These are phyloP conservation scores for Bauhinia variegata DNA, from an alignment of 306 rosid genomes.

Conservation along the genomic window DNA sequence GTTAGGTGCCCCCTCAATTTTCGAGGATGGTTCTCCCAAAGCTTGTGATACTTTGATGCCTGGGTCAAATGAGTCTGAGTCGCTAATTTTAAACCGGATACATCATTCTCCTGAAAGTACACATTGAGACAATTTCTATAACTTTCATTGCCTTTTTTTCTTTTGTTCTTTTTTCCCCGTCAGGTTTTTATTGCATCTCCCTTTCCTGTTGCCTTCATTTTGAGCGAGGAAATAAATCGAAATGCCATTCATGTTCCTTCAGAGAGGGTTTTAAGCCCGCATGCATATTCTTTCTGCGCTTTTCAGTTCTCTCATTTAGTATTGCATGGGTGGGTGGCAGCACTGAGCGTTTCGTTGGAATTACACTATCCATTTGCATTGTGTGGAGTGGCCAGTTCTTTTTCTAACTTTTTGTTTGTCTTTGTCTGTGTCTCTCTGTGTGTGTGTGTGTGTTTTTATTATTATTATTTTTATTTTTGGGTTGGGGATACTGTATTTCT, in stretches of 20 bases:
- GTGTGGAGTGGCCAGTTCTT: not conserved
- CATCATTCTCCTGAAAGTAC: conserved; percentile 99
- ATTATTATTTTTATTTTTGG: too few species aligned
- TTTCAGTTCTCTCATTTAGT: conserved; percentile 27
- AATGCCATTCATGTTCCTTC: conserved; percentile 46
- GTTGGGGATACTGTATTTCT: not conserved
- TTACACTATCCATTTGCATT: conserved; percentile 18
- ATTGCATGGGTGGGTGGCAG: conserved; percentile 34
- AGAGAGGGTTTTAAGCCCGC: conserved; percentile 23
- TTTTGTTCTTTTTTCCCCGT: too few species aligned
- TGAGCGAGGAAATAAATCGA: conserved; percentile 56
- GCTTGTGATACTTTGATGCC: conserved; percentile 89
- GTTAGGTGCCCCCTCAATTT: conserved; percentile 59
- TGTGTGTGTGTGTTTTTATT: too few species aligned
- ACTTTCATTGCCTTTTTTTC: conserved; percentile 56
- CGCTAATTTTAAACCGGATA: conserved; percentile 99
- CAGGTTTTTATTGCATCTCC: conserved; percentile 50
- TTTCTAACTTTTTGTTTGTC: too few species aligned
- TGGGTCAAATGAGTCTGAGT: conserved; percentile 95
- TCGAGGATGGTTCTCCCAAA: conserved; percentile 73
- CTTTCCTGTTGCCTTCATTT: conserved; percentile 45
- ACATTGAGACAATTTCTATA: conserved; percentile 99
- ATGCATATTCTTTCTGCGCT: conserved; percentile 33
- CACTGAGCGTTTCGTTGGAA: not conserved
- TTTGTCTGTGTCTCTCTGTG: too few species aligned